Percentiles rank a stretch among this genome's conserved stretches.
phyloP scores from a whole-genome alignment of 257 asterid genomes.

The Thymus mandschuricus region DNA sequence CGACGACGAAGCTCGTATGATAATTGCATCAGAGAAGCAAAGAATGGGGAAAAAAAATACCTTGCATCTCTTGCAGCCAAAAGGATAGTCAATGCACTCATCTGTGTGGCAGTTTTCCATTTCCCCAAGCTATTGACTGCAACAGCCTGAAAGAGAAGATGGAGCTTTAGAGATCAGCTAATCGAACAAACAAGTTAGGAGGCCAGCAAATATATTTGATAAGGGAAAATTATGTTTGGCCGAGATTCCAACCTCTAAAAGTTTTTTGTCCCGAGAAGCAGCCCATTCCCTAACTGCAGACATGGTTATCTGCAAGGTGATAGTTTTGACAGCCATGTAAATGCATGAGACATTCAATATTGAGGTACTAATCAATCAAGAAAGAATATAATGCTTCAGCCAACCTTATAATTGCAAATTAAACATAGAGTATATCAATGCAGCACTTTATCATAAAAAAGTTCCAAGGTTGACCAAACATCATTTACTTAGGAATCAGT shows the following conservation, averaged over 20 bases:
- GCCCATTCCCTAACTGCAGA: constrained; percentile 99
- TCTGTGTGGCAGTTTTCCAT: constrained; percentile 98
- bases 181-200: constrained; percentile 13
- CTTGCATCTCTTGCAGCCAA: constrained; percentile 90
- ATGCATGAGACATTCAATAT: constrained; percentile 4
- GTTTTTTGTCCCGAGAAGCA: constrained; percentile 86
- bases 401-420: constrained; percentile 11
- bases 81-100: constrained; percentile 82
- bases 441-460: background rate
- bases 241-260: constrained; percentile 65
- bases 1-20: constrained; percentile 4
- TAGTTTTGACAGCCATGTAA: constrained; percentile 19
- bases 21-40: background rate
- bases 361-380: constrained; percentile 9
- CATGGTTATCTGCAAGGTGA: constrained; percentile 82
- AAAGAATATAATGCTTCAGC: constrained; percentile 9
- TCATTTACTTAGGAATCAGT: constrained; percentile 12
- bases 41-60: constrained; percentile 37
- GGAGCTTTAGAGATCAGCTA: constrained; percentile 8
- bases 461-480: constrained; percentile 8
- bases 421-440: constrained; percentile 12
- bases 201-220: background rate
- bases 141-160: constrained; percentile 63
- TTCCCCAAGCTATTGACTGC: constrained; percentile 96
- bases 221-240: constrained; percentile 21